Base-by-base conservation (phyloP, 371 early-diverging fungal species). In the Actinomortierella wolfii region DNA sequence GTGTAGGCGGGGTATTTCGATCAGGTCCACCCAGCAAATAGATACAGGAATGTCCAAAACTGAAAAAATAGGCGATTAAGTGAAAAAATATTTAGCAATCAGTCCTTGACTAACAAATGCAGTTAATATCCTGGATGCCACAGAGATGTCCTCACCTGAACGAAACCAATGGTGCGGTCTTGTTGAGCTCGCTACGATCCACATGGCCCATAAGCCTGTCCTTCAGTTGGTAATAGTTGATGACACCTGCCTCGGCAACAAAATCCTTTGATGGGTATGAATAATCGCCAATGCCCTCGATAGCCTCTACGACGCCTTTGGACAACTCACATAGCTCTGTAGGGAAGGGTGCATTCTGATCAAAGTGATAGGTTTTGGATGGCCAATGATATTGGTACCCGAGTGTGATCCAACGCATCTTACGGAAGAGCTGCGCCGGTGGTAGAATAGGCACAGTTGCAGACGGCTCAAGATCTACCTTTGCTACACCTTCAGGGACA, bases 351-450 rank as follows among this genome's bases (percentile, higher is more conserved):
- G 82, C 67, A 51, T 77, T 81, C 61, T 80, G 65, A 51, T 89
- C 83, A 25, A 83, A 78, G 53, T 88, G 82, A 63, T 90, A 95
- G 8, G 81, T 82, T 61, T 94, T 93, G 14, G 85, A 86, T 0
- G 89, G 80, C 98, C 98, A 97, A 74, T 96, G 89, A 78, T 96
- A 97, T 75, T 95, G 94, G 73, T 87, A 86, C 8, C 97, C 97
- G 21, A 97, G 74, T 7, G 93, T 94, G 39, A 90, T 82, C 98
- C 97, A 97, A 8, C 97, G 84, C 76, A 92, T 76, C 48, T 82
- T 82, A 14, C 78, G 73, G 1, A 90, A 14, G n/a, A 87, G 78
- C 54, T 82, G 75, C 15, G 75, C 65, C 13, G 86, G 78, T 39
- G 79, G 74, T 11, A 84, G 51, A 15, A 78, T 47, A 8, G 76